Evolutionary conservation across 2,329 filamentous ascomycete genomes (phyloP), one percentile per base, ranked within the genome.

Genomic region (Neofusicoccum umdonicola): DNA sequence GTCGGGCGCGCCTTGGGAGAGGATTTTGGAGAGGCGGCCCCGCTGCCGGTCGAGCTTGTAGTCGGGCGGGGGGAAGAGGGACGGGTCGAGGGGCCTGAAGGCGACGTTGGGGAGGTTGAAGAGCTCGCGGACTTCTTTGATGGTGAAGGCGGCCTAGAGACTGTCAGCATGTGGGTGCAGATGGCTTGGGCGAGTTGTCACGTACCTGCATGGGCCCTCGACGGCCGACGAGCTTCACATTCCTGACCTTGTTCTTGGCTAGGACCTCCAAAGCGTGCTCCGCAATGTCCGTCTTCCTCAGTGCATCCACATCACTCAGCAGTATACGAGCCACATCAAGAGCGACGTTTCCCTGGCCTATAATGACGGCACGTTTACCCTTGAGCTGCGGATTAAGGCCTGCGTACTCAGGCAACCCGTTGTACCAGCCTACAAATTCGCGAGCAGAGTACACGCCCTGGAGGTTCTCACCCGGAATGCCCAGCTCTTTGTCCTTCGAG

Each of bases 371-470:
- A 67, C 93, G 89, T 58, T 97, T 92, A 0, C 90, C 90, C 9
- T 83, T 81, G 0, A 98, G 83, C 72, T 92, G 86, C 0, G 93
- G 91, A n/a, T 85, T 81, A 7, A 97, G 80, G 69, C 85, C 77
- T 19, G 89, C 85, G 73, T 91, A 91, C 70, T 96, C 91, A 0
- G 95, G 95, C 2, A 97, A 83, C 2, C 95, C 95, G 76, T 99
- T 99, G 78, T 99, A 99, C 95, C 95, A 99, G 17, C 93, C 95
- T 1, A 99, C 95, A 75, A 98, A 97, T 44, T 93, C 90, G 34
- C 95, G 87, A 2, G 95, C 95, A 7, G 93, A 97, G 74, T 93
- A 90, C 17, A 98, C 87, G 2, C 91, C 92, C 31, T 83, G 81
- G 6, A 95, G 79, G 5, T 88, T 84, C 72, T 99, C 95, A 8